These are phyloP conservation scores for Cerrena zonata DNA, from an alignment of 1,284 basidiomycete genomes.

Conservation along the genomic window DNA sequence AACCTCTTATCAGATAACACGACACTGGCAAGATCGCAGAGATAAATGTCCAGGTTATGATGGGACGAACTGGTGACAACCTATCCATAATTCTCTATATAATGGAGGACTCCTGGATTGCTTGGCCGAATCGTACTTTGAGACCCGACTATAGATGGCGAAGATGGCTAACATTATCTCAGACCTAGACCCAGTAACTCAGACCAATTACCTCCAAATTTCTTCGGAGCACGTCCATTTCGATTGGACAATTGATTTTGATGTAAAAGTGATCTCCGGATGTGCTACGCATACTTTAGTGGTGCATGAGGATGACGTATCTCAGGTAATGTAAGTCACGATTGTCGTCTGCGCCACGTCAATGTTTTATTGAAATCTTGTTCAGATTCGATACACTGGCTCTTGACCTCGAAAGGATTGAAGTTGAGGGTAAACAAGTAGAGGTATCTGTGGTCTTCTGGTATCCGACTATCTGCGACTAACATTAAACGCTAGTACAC, in stretches of 20 bases:
- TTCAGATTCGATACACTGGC: constrained; percentile 74
- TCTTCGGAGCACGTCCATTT: constrained; percentile 67
- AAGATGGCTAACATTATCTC: too few species aligned
- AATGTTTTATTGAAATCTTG: constrained; percentile 1
- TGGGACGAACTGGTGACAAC: too few species aligned
- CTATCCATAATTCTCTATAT: too few species aligned
- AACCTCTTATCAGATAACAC: too few species aligned
- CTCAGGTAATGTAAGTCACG: constrained; percentile 53
- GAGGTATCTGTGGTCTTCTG: constrained; percentile 30
- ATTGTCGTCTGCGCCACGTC: background rate
- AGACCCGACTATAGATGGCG: too few species aligned
- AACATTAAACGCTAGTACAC: constrained; percentile 7
- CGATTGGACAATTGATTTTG: constrained; percentile 82
- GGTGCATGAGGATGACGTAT: constrained; percentile 54
- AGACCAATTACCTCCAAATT: constrained; percentile 75
- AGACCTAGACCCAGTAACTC: constrained; percentile 75
- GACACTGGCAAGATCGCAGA: too few species aligned
- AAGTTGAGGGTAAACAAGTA: constrained; percentile 47
- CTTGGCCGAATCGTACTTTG: too few species aligned
- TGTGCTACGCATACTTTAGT: constrained; percentile 63
- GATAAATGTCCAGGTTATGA: too few species aligned
- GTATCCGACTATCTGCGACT: background rate
- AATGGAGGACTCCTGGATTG: too few species aligned
- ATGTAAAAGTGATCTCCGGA: constrained; percentile 62
- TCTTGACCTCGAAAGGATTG: constrained; percentile 58